Base-by-base conservation (phyloP, 495 filamentous ascomycete species). In the Penicillium roqueforti region DNA sequence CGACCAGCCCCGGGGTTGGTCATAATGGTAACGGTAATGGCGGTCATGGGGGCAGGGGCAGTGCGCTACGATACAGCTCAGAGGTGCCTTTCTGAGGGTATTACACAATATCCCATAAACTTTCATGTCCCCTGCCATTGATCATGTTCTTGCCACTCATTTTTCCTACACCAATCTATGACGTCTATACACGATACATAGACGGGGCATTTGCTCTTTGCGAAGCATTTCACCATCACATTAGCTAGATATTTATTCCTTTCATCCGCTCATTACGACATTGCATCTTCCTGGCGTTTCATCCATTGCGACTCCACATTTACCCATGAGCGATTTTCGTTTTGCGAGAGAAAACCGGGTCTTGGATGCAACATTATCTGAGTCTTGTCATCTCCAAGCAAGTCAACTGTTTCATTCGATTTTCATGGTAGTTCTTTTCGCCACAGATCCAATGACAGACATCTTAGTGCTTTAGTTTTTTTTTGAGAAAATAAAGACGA, bases 1-100 rank as follows among this genome's bases (percentile, higher is more conserved):
- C 73, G n/a, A 69, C 70, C 9, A 77, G 75, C 50, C 75, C 75
- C 10, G 75, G 73, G 0, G 50, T 73, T 41, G 69, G 65, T 48
- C 53, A 63, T 36, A 60, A 60, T 40, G 58, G 58, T 7, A 74
- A 73, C 46, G 61, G 60, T 8, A 70, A 62, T 9, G 58, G 56
- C 32, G 61, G 61, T 11, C 47, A 68, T 51, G 47, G 60, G 3
- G 68, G 69, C 6, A 62, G 73, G 43, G 67, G 64, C 6, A 77
- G 74, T 60, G 66, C 55, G 1, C 58, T 77, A 34, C 60, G 75
- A 19, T 76, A 69, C 43, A 77, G 73, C 38, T 73, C 75, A 3
- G 73, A 75, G 43, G 69, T 68, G 68, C 62, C 63, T 29, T 54
- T 71, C 22, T 70, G 37, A 59, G 40, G 0, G 26, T 6, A 5